Percentiles rank a stretch among this genome's conserved stretches.
Conservation (phyloP, 495 filamentous ascomycete genomes). For the Penicillium argentinense region DNA sequence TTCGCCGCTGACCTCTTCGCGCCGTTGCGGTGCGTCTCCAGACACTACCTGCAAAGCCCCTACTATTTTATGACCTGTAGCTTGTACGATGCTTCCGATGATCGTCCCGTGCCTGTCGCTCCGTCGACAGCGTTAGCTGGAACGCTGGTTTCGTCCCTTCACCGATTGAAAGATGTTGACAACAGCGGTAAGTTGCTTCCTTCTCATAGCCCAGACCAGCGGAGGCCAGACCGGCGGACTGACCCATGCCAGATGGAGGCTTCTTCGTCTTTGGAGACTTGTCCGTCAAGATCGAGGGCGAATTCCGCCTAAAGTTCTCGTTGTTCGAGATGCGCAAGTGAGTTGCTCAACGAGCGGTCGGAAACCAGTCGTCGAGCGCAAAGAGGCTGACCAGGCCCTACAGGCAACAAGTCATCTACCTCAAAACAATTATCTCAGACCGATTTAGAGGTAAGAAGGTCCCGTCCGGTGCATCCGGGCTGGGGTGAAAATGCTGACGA, state of each 20-base stretch:
- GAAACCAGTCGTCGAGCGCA: neutral
- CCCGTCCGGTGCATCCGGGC: neutral
- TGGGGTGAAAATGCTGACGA: conserved; percentile 16
- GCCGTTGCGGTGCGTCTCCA: conserved; percentile 21
- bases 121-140: conserved; percentile 67
- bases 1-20: neutral
- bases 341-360: conserved; percentile 23
- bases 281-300: conserved; percentile 79
- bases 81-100: conserved; percentile 63
- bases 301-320: conserved; percentile 78
- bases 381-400: neutral
- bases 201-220: too few relatives aligned
- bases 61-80: conserved; percentile 81
- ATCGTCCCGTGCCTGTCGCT: conserved; percentile 51
- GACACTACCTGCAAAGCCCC: conserved; percentile 72
- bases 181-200: conserved; percentile 63
- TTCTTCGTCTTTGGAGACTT: conserved; percentile 98
- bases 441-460: conserved; percentile 63
- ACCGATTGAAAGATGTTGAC: conserved; percentile 87
- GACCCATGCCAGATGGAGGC: conserved; percentile 63
- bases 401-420: conserved; percentile 50
- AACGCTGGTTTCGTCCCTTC: conserved; percentile 85
- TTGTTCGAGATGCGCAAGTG: conserved; percentile 82
- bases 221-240: neutral
- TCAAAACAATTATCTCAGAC: conserved; percentile 71